Percentiles rank a stretch among this genome's conserved stretches.
phyloP scores from a whole-genome alignment of 2,329 filamentous ascomycete species.

The Didymella pinodella region DNA sequence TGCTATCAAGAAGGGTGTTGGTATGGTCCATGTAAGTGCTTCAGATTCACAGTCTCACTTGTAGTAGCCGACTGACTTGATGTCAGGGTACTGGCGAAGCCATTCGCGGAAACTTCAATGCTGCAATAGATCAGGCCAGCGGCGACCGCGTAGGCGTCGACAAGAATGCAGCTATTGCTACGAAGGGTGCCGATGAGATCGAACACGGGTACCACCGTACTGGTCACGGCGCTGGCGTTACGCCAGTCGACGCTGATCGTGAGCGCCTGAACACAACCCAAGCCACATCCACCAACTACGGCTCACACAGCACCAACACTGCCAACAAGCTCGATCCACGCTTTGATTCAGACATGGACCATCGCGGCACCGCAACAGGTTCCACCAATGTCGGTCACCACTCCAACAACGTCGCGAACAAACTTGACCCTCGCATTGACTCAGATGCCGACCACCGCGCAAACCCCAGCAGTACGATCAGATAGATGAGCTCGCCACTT shows the following conservation, averaged over 20 bases:
- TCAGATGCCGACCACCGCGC: slow-evolving; percentile 40
- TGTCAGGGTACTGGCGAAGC: slow-evolving; percentile 49
- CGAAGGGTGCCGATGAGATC: slow-evolving; percentile 47
- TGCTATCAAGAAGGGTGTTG: slow-evolving; percentile 46
- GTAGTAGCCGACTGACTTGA: slow-evolving; percentile 19
- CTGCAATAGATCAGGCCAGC: slow-evolving; percentile 44
- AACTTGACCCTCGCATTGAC: slow-evolving; percentile 39
- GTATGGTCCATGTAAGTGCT: slow-evolving; percentile 45
- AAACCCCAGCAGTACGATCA: slow-evolving; percentile 32
- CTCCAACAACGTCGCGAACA: slow-evolving; percentile 40
- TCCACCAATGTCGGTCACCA: slow-evolving; percentile 43
- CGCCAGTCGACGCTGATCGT: slow-evolving; percentile 36
- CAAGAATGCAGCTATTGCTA: slow-evolving; percentile 45
- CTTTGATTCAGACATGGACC: slow-evolving; percentile 39
- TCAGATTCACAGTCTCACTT: background rate
- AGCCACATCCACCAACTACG: slow-evolving; percentile 41
- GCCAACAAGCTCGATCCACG: slow-evolving; percentile 46
- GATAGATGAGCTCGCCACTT: slow-evolving; percentile 16
- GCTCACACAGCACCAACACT: slow-evolving; percentile 43
- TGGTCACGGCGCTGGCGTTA: slow-evolving; percentile 41
- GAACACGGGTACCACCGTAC: slow-evolving; percentile 45
- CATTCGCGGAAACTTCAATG: slow-evolving; percentile 50
- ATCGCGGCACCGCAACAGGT: slow-evolving; percentile 27
- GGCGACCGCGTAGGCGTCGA: slow-evolving; percentile 40
- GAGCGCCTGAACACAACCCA: slow-evolving; percentile 34